Evolutionary conservation across 331 rosid species (phyloP).

Genomic region (Acacia pycnantha): DNA sequence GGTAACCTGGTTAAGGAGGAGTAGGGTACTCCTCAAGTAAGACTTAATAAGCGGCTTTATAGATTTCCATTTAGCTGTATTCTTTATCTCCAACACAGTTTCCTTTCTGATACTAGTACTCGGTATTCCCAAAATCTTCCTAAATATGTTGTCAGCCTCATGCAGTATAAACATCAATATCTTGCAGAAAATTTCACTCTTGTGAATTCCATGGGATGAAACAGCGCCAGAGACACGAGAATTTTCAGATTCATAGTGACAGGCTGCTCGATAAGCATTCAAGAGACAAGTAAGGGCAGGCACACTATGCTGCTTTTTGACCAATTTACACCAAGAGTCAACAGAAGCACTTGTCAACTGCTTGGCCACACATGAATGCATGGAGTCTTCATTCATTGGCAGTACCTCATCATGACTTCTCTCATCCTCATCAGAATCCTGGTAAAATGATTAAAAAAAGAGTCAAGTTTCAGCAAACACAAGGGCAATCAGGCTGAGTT

Average conservation of each 20-base stretch:
- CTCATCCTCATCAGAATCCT: slow-evolving; percentile 71
- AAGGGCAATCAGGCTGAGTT: too few species aligned
- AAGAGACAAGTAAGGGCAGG: slow-evolving; percentile 68
- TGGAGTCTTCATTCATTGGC: slow-evolving; percentile 30
- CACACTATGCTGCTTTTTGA: slow-evolving; percentile 50
- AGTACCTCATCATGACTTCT: slow-evolving; percentile 33
- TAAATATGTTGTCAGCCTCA: slow-evolving; percentile 71
- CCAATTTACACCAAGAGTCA: slow-evolving; percentile 60
- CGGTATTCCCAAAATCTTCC: slow-evolving; percentile 60
- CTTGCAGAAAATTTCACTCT: slow-evolving; percentile 55
- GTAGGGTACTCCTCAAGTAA: slow-evolving; percentile 71
- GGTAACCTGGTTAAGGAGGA: slow-evolving; percentile 68
- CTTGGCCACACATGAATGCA: slow-evolving; percentile 31
- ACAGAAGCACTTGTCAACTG: slow-evolving; percentile 49
- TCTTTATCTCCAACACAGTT: slow-evolving; percentile 59
- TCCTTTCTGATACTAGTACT: slow-evolving; percentile 59
- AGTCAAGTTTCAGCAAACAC: slow-evolving; percentile 17
- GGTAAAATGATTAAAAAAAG: slow-evolving; percentile 20
- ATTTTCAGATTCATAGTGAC: slow-evolving; percentile 61
- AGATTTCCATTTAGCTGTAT: slow-evolving; percentile 60
- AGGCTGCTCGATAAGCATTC: slow-evolving; percentile 75
- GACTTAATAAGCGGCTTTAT: slow-evolving; percentile 67
- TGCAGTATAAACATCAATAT: slow-evolving; percentile 62
- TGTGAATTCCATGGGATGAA: slow-evolving; percentile 45
- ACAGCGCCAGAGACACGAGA: slow-evolving; percentile 32